A percentile compares a stretch with the other conserved stretches of the same genome.
These are phyloP conservation scores for Volvox carteri DNA, from an alignment of 163 green algal genomes.

Conservation along the genomic window DNA sequence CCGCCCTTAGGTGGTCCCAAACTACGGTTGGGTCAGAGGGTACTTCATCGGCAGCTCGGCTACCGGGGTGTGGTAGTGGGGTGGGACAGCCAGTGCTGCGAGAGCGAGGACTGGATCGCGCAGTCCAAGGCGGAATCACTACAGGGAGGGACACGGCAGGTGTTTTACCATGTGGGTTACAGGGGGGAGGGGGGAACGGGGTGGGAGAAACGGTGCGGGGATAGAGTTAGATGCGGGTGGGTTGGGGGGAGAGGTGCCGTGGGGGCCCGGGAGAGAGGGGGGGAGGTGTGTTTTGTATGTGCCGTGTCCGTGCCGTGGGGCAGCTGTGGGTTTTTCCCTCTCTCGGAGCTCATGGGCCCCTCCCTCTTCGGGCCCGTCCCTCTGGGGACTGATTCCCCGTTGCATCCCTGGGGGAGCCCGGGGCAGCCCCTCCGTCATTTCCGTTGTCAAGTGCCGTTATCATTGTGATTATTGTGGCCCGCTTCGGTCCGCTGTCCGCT, in stretches of 20 bases:
- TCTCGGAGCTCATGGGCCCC: too few species aligned
- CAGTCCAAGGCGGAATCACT: constrained; percentile 24
- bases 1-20: constrained; percentile 15
- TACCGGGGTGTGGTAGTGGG: constrained; percentile 83
- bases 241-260: neutral
- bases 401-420: too few species aligned
- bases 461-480: too few species aligned
- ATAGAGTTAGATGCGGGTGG: neutral
- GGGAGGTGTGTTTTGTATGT: too few species aligned
- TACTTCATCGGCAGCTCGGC: constrained; percentile 75
- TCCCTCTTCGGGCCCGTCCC: too few species aligned
- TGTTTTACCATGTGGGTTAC: constrained; percentile 70
- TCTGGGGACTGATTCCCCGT: too few species aligned
- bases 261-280: neutral
- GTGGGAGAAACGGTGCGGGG: neutral
- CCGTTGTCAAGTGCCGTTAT: too few species aligned
- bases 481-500: too few species aligned
- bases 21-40: constrained; percentile 80
- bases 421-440: too few species aligned
- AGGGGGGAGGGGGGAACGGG: neutral
- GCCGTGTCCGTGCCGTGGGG: too few species aligned
- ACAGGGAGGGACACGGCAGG: constrained; percentile 56
- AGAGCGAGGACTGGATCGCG: constrained; percentile 78
- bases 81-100: constrained; percentile 87
- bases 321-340: too few species aligned